Evolutionary conservation across 1,139 yeast genomes (phyloP).

Genomic region (Blastobotrys proliferans): DNA sequence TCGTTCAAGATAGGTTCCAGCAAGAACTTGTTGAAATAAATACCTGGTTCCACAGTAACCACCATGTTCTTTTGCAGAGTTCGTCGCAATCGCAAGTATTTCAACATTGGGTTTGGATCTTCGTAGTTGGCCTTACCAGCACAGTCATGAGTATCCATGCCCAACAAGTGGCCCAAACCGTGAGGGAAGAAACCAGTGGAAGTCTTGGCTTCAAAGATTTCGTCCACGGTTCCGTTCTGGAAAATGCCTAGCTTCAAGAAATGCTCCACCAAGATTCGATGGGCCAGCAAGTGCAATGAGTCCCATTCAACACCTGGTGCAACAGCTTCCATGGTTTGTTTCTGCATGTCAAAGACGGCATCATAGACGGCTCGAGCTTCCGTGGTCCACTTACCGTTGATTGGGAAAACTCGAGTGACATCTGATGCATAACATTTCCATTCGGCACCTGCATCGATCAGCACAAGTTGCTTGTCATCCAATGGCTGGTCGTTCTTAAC

Average conservation of each 20-base stretch:
- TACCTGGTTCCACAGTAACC: slow-evolving; percentile 92
- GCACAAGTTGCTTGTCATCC: slow-evolving; percentile 56
- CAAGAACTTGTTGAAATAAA: slow-evolving; percentile 81
- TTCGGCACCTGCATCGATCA: slow-evolving; percentile 97
- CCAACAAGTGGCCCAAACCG: slow-evolving; percentile 89
- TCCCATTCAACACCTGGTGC: slow-evolving; percentile 88
- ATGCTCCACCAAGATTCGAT: slow-evolving; percentile 65
- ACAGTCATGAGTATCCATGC: slow-evolving; percentile 95
- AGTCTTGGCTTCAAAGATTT: slow-evolving; percentile 63
- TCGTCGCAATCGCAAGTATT: slow-evolving; percentile 78
- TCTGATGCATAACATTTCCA: slow-evolving; percentile 92
- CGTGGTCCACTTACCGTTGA: slow-evolving; percentile 80
- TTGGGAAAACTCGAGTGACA: slow-evolving; percentile 93
- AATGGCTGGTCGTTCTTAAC: slow-evolving; percentile 72
- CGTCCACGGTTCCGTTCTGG: slow-evolving; percentile 57
- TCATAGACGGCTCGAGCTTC: slow-evolving; percentile 83
- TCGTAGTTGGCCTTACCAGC: slow-evolving; percentile 84
- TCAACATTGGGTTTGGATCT: slow-evolving; percentile 71
- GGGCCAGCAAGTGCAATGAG: slow-evolving; percentile 74
- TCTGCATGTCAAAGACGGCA: slow-evolving; percentile 82
- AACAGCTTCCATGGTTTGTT: slow-evolving; percentile 59
- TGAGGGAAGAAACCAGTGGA: slow-evolving; percentile 88
- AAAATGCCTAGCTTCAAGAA: slow-evolving; percentile 76
- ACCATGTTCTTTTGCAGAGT: slow-evolving; percentile 72
- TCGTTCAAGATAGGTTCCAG: slow-evolving; percentile 61